These are phyloP conservation scores for Kluyveromyces nonfermentans DNA, from an alignment of 805 yeast species.

Conservation along the genomic window DNA sequence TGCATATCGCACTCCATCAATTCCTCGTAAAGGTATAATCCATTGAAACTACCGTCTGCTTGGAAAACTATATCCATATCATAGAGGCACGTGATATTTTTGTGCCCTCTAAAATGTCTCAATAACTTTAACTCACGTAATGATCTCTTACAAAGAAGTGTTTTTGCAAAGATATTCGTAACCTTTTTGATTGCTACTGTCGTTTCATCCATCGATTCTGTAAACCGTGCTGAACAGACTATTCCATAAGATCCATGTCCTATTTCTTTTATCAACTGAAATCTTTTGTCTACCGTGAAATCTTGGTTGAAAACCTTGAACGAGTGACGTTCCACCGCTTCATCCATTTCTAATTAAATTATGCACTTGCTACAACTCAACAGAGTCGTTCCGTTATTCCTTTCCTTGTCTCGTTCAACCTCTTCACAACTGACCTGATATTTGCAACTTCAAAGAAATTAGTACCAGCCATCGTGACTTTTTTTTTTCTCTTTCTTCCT, in stretches of 20 bases:
- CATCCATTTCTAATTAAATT: constrained; percentile 13
- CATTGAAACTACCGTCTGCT: constrained; percentile 72
- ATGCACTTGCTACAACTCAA: background rate
- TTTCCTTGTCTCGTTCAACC: background rate
- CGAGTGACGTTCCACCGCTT: constrained; percentile 34
- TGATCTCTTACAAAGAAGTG: constrained; percentile 85
- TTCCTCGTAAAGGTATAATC: constrained; percentile 88
- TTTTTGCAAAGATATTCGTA: constrained; percentile 86
- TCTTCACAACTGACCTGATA: background rate
- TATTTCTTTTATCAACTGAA: constrained; percentile 81
- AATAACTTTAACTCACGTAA: constrained; percentile 81
- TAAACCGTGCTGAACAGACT: constrained; percentile 87
- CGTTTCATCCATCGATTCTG: constrained; percentile 62
- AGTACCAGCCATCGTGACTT: background rate
- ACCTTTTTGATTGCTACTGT: constrained; percentile 93
- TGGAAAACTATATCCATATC: constrained; percentile 77
- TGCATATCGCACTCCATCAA: constrained; percentile 98
- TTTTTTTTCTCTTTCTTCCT: background rate
- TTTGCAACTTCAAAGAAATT: background rate
- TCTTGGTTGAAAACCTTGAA: constrained; percentile 80
- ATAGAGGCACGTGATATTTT: constrained; percentile 89
- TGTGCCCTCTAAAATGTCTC: constrained; percentile 92
- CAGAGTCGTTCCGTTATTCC: background rate
- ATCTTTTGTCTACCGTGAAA: constrained; percentile 81
- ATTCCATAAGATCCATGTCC: constrained; percentile 99